Conservation (phyloP, 345 rosid genomes). For the Melaleuca alternifolia region DNA sequence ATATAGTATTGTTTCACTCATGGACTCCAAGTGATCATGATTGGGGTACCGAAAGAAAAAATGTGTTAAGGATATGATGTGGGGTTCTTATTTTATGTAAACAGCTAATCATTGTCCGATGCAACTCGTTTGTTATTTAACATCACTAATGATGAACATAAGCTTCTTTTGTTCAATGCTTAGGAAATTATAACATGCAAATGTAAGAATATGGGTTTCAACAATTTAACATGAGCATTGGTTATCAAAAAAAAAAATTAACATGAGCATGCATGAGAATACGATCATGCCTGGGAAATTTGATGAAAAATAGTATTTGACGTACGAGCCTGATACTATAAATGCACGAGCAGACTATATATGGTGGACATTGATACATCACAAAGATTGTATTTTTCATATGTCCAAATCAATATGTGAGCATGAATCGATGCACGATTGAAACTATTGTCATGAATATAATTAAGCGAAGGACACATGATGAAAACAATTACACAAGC, state of each 20-base stretch:
- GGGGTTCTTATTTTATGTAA: not conserved
- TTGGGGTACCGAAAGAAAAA: not conserved
- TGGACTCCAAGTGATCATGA: not conserved
- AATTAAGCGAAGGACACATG: not conserved
- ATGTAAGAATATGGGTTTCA: too few species aligned
- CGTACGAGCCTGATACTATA: not conserved
- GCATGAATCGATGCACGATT: not conserved
- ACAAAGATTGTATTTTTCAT: not conserved
- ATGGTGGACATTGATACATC: not conserved
- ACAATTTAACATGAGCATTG: too few species aligned
- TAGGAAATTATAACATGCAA: too few species aligned
- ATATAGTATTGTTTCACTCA: not conserved
- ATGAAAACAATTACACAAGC: not conserved
- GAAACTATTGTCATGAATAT: not conserved
- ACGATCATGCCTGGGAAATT: not conserved
- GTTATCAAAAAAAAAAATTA: too few species aligned
- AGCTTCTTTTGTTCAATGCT: too few species aligned
- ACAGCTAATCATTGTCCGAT: not conserved
- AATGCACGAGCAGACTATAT: not conserved
- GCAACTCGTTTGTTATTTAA: not conserved
- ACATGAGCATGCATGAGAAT: too few species aligned
- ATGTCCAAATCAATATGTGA: not conserved
- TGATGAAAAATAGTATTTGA: too few species aligned
- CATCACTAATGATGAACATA: not conserved
- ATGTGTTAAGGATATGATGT: not conserved